Conservation (phyloP, 106 monocot genomes). For the Chionographis japonica region DNA sequence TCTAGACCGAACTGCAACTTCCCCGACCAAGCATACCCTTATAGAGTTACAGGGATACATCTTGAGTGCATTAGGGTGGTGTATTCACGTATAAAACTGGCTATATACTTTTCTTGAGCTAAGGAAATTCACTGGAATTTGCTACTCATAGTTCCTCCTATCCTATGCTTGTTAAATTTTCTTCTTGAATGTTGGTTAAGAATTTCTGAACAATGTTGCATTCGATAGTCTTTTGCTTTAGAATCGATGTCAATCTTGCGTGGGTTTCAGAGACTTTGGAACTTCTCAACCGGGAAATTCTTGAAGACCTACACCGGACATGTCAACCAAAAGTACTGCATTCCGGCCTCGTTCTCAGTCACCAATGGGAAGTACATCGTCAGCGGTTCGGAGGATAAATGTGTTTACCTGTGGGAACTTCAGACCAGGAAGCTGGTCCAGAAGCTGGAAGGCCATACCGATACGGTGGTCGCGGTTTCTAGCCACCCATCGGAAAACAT, state of each 20-base stretch:
- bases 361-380: constrained; percentile 50
- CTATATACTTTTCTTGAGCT: no score
- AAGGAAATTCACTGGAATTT: no score
- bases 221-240: no score
- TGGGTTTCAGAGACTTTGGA: constrained; percentile 45
- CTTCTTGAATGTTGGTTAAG: no score
- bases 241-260: background rate
- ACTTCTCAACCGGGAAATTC: constrained; percentile 49
- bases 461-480: constrained; percentile 40
- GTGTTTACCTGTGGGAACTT: constrained; percentile 49
- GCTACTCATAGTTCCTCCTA: no score
- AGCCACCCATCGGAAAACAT: constrained; percentile 35
- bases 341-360: constrained; percentile 40
- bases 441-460: constrained; percentile 44
- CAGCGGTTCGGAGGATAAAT: constrained; percentile 48
- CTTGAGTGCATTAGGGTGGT: no score
- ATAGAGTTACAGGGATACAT: no score
- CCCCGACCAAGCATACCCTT: no score
- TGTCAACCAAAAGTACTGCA: constrained; percentile 34
- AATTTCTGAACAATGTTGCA: no score
- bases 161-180: no score
- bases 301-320: constrained; percentile 47
- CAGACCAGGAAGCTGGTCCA: constrained; percentile 32
- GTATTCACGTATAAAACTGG: no score
- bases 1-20: no score